A percentile compares a stretch with the other conserved stretches of the same genome.
Conservation (phyloP, 1,284 basidiomycete genomes). For the Mycena citricolor region DNA sequence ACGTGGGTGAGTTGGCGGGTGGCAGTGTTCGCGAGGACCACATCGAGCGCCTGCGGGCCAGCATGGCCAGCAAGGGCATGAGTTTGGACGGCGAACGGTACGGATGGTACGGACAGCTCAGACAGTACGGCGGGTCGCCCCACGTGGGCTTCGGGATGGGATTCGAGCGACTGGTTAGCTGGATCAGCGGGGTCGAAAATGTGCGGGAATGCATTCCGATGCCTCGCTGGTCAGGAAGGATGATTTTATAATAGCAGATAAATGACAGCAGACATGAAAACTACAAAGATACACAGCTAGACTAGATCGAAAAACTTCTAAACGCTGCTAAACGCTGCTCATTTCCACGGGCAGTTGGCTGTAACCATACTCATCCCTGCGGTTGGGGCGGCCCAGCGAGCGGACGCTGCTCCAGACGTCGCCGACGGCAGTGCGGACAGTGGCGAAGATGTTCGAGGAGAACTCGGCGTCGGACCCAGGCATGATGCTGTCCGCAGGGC, state of each 20-base stretch:
- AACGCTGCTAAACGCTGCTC: slow-evolving; percentile 29
- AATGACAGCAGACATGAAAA: not conserved
- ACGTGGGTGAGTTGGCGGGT: slow-evolving; percentile 88
- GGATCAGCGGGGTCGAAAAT: slow-evolving; percentile 83
- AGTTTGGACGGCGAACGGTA: slow-evolving; percentile 57
- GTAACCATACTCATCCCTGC: slow-evolving; percentile 51
- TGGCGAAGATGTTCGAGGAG: slow-evolving; percentile 48
- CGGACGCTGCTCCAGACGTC: slow-evolving; percentile 48
- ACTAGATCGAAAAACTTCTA: not conserved
- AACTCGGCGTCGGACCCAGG: slow-evolving; percentile 46
- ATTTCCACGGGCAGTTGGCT: slow-evolving; percentile 72
- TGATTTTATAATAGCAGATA: slow-evolving; percentile 50
- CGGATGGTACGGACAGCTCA: slow-evolving; percentile 83
- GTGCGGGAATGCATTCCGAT: slow-evolving; percentile 88
- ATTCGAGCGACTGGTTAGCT: slow-evolving; percentile 84
- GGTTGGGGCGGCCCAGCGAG: slow-evolving; percentile 40
- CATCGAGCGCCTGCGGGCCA: slow-evolving; percentile 49
- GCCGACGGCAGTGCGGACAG: slow-evolving; percentile 35
- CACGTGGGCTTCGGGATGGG: slow-evolving; percentile 95
- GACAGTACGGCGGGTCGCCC: slow-evolving; percentile 79
- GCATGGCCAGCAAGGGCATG: slow-evolving; percentile 50
- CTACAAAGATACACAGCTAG: not conserved
- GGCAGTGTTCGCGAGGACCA: slow-evolving; percentile 91
- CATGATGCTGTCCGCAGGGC: slow-evolving; percentile 71
- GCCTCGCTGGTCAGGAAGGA: slow-evolving; percentile 84